Base-by-base conservation (phyloP, 2,329 filamentous ascomycete species). In the Diaporthe citrichinensis region DNA sequence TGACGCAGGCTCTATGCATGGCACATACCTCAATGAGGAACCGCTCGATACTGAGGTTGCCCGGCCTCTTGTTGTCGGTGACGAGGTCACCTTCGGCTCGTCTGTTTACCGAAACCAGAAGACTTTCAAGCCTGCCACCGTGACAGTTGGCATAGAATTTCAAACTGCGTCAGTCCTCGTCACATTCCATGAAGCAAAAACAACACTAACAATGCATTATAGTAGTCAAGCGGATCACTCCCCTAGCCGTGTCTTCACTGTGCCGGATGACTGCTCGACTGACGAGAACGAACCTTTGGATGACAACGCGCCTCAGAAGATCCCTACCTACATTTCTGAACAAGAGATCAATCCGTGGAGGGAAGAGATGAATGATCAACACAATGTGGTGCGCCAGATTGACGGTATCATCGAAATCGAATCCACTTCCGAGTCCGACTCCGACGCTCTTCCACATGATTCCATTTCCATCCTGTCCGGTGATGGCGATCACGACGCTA, bases 1-100 rank as follows among this genome's bases (percentile, higher is more conserved):
- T 39, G 90, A 91, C 72, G 79, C 82, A 1, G 83, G 84, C 2
- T 91, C 89, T 0, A 85, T 90, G 2, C 90, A 91, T 75, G 90
- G 90, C 1, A 90, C 89, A 0, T 89, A 83, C 53, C 77, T 87
- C 57, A 89, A 88, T 73, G 78, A 82, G 2, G 74, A 76, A 0
- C 77, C 76, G 23, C 53, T 87, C 3, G 23, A 68, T 0, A 71
- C 74, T 1, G 69, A 80, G 9, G 55, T 79, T 2, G 23, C 44
- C 0, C 72, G 77, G 0, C 75, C 79, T 44, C 68, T 88, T 1
- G 76, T 77, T 5, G 77, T 81, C n/a, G 84, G 85, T 6, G 86
- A 86, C 76, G 71, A 67, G 1, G 49, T 87, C 61, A 80, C 80
- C 12, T 86, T 88, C 49, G 86, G 86, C 3, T 80, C 83, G 20